Conservation (phyloP, 2,329 filamentous ascomycete genomes). For the Fusarium sp. region DNA sequence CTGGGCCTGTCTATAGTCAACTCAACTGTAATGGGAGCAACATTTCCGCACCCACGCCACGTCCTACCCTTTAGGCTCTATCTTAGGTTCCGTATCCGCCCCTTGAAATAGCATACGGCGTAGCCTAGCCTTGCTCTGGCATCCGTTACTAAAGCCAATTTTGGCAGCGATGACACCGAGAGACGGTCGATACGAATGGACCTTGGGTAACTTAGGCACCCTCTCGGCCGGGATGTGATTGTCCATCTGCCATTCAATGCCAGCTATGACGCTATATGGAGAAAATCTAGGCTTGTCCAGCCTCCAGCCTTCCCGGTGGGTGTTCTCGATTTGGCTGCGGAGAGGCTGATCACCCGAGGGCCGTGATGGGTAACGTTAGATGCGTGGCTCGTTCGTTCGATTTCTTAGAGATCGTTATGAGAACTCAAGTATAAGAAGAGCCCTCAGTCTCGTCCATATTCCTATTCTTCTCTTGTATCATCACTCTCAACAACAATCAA, state of each 20-base stretch:
- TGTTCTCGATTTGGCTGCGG: constrained; percentile 23
- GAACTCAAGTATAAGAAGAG: constrained; percentile 35
- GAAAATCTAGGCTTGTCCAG: constrained; percentile 11
- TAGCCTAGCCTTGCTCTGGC: constrained; percentile 13
- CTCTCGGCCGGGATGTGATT: not conserved
- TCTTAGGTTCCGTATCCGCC: constrained; percentile 2
- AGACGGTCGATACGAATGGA: not conserved
- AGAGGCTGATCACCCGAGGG: constrained; percentile 29
- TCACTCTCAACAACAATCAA: constrained; percentile 23
- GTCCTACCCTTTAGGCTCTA: not conserved
- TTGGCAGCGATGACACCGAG: not conserved
- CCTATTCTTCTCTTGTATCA: constrained; percentile 6
- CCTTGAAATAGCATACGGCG: constrained; percentile 31
- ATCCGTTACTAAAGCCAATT: not conserved
- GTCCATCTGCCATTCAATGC: not conserved
- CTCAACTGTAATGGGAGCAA: not conserved
- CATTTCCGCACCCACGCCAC: not conserved
- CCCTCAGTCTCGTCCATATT: constrained; percentile 13
- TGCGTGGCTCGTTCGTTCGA: constrained; percentile 28
- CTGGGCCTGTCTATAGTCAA: constrained; percentile 4
- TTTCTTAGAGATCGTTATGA: constrained; percentile 11
- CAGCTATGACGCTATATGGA: constrained; percentile 27
- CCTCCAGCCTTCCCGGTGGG: constrained; percentile 23
- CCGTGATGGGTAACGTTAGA: constrained; percentile 23
- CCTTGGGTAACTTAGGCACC: not conserved